Conservation (phyloP, 2,329 filamentous ascomycete species). For the Colletotrichum camelliae region DNA sequence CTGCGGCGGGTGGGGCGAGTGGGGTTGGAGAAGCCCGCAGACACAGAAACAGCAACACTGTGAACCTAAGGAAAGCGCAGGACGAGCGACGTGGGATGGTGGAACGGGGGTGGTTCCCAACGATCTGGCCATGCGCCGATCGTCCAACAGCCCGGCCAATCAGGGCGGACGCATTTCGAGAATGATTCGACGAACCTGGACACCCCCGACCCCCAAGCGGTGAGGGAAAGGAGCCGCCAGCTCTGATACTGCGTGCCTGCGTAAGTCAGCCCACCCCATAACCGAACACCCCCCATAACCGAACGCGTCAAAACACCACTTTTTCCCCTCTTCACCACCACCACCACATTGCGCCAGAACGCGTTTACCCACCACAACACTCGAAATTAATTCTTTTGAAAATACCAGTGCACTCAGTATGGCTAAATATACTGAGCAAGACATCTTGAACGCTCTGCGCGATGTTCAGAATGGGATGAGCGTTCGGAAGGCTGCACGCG, state of each 20-base stretch:
- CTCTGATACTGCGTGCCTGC: not conserved
- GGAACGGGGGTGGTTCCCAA: conserved; percentile 11
- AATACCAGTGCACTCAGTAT: no score
- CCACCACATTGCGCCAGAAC: no score
- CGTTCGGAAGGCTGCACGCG: no score
- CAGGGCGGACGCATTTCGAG: not conserved
- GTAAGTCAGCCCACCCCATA: no score
- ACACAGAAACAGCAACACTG: not conserved
- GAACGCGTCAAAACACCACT: no score
- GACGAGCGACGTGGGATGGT: not conserved
- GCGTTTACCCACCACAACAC: no score
- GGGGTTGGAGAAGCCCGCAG: not conserved
- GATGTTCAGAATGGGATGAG: no score
- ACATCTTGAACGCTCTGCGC: no score
- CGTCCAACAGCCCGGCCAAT: not conserved
- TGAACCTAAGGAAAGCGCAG: not conserved
- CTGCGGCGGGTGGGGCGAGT: not conserved
- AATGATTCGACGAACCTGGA: conserved; percentile 10
- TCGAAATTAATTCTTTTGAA: no score
- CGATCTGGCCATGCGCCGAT: conserved; percentile 20
- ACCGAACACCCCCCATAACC: no score
- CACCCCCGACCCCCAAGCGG: conserved; percentile 11
- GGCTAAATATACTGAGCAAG: no score
- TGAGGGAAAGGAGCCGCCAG: conserved; percentile 3
- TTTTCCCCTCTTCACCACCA: no score